Conservation (phyloP, 2,329 filamentous ascomycete genomes). For the Penicillium sp. region DNA sequence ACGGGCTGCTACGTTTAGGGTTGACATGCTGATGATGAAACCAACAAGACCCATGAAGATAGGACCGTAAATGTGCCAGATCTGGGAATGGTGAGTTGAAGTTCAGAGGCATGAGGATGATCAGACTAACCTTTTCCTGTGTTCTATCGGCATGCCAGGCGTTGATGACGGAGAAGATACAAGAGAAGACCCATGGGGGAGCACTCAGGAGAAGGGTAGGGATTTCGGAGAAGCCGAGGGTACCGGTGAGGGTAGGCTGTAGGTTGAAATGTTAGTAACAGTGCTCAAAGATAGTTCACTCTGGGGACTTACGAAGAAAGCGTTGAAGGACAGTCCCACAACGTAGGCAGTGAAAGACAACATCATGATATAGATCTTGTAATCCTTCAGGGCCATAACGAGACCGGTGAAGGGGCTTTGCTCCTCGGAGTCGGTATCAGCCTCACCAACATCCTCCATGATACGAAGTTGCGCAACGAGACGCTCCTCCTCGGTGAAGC, state of each 20-base stretch:
- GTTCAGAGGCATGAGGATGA: neutral
- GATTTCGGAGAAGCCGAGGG: constrained; percentile 31
- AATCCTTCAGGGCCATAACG: constrained; percentile 62
- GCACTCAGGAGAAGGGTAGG: constrained; percentile 35
- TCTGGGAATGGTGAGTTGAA: constrained; percentile 39
- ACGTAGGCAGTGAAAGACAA: constrained; percentile 65
- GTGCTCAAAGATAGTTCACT: neutral
- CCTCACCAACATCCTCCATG: constrained; percentile 62
- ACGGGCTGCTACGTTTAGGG: constrained; percentile 59
- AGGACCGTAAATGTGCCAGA: constrained; percentile 62
- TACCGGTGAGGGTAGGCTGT: constrained; percentile 32
- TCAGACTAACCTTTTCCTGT: constrained; percentile 47
- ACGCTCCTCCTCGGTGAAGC: constrained; percentile 49
- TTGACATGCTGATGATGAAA: constrained; percentile 65
- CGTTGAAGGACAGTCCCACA: constrained; percentile 62
- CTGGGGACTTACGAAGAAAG: constrained; percentile 52
- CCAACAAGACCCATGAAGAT: constrained; percentile 59
- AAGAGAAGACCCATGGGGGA: constrained; percentile 62
- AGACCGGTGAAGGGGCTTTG: constrained; percentile 57
- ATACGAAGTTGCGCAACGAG: constrained; percentile 59
- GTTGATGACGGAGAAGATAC: constrained; percentile 59
- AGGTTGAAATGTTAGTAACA: constrained; percentile 6
- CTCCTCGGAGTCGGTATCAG: constrained; percentile 57
- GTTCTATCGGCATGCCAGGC: constrained; percentile 62
- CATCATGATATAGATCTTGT: constrained; percentile 69